Base-by-base conservation (phyloP, 2,329 filamentous ascomycete genomes). In the Xylariaceae sp. region DNA sequence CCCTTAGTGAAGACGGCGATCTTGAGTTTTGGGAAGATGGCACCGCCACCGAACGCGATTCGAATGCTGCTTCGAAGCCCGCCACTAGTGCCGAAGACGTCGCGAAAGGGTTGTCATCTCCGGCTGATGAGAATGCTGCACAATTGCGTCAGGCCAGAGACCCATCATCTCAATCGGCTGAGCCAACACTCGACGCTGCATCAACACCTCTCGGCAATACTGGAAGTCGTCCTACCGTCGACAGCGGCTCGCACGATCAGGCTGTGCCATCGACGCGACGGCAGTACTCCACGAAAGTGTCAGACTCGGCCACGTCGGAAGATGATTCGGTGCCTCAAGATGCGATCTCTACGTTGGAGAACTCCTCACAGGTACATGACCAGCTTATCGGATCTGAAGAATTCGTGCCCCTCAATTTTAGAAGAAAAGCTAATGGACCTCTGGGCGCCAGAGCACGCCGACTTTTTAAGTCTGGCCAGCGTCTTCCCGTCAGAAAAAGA, bases 11-110 rank as follows among this genome's bases (percentile, higher is more conserved):
- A 51, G 83, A 90, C 51, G 89, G 88, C n/a, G 87, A 95, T 60
- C 69, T 96, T 36, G 91, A 97, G 63, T 93, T 96, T 53, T 95
- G 89, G 85, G 84, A 87, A 22, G 87, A 95, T 50, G 80, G 82
- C 13, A 66, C 68, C 3, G 62, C 65, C n/a, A 69, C 60, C 4
- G 26, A 43, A 19, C 43, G 37, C 17, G 36, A 38, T 9, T 31
- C 26, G 15, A 38, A 13, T n/a, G 31, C 39, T 4, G 38, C 37
- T 13, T 29, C 17, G 4, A 24, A n/a, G 9, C 4, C 19, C 2
- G 17, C 34, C 11, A 28, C n/a, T 15, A 19, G 33, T 15, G 29
- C 30, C 28, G 28, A 29, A 29, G 28, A 29, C 28, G 28, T 29
- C n/a, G 28, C 9, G n/a, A n/a, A n/a, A n/a, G n/a, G n/a, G 22